Conservation (phyloP, 257 asterid genomes). For the Solanum neorickii region DNA sequence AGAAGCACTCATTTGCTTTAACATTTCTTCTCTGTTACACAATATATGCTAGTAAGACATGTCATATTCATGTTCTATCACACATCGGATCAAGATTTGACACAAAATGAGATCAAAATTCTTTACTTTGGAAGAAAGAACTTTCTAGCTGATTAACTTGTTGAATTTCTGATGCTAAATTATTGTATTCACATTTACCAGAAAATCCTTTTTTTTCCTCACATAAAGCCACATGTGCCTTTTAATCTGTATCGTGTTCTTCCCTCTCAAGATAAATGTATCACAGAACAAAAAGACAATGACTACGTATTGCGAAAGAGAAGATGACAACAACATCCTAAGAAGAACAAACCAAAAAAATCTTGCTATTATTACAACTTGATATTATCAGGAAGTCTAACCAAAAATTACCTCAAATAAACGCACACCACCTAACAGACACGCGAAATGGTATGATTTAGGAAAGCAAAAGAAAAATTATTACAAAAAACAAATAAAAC, state of each 20-base stretch:
- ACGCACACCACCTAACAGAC: background rate
- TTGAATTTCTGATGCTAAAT: background rate
- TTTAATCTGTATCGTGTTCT: background rate
- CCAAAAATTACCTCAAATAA: background rate
- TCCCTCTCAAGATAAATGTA: background rate
- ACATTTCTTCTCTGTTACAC: background rate
- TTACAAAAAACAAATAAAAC: background rate
- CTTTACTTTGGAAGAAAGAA: background rate
- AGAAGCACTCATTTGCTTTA: background rate
- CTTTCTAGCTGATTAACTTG: background rate
- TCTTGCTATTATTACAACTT: background rate
- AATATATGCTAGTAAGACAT: background rate
- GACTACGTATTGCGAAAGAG: background rate
- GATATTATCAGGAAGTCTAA: background rate
- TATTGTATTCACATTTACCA: background rate
- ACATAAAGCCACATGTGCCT: background rate
- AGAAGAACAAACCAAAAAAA: background rate
- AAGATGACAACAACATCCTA: background rate
- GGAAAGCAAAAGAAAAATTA: background rate
- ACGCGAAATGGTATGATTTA: background rate
- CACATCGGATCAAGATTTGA: background rate
- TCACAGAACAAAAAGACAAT: background rate
- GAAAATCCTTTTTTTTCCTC: background rate
- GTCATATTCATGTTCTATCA: background rate
- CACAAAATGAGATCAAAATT: background rate